Base-by-base conservation (phyloP, 345 rosid species). In the Linum usitatissimum region DNA sequence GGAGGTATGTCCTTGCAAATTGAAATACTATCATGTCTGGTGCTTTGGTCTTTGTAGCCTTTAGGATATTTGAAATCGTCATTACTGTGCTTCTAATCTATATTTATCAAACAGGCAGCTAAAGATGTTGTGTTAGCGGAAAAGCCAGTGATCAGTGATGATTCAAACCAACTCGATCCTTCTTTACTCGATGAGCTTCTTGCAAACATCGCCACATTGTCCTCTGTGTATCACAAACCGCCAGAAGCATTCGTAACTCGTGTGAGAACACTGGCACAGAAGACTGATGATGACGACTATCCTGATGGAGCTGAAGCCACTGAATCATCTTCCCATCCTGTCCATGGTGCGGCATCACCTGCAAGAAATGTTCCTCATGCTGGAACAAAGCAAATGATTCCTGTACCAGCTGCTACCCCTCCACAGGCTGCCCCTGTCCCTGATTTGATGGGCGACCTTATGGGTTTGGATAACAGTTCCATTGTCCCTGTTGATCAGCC, bases 91-190 rank as follows among this genome's bases (percentile, higher is more conserved):
- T 15, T 38, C 14, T 54, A 49, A 60, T 49, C 55, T 30, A 18
- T 59, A 38, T 66, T 31, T 66, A 40, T 74, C 21, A 51, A 48
- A 67, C 87, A 94, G 99, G 97, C 99, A 19, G 99, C 97, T 17
- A 94, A 94, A 79, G 99, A 94, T 77, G 91, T 94, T 60, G 99
- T 94, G 68, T 79, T 94, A 68, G 97, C 97, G 68, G 99, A 94
- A 79, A 94, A 94, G 76, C 99, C 99, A n/a, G 99, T 94, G 75
- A 94, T 94, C 54, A 84, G 83, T 57, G 99, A 94, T 55, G 97
- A 94, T 77, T 94, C 99, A 34, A 94, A 94, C 83, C 96, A 83
- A 66, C 86, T 94, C 2, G 99, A 94, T 40, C 62, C 95, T 63
- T 76, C 99, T 74, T 95, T 94, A 66, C 92, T 94, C 53, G 97